A percentile compares a stretch with the other conserved stretches of the same genome.
Evolutionary conservation across 2,329 filamentous ascomycete species (phyloP).

Genomic region (Apiospora arundinis): DNA sequence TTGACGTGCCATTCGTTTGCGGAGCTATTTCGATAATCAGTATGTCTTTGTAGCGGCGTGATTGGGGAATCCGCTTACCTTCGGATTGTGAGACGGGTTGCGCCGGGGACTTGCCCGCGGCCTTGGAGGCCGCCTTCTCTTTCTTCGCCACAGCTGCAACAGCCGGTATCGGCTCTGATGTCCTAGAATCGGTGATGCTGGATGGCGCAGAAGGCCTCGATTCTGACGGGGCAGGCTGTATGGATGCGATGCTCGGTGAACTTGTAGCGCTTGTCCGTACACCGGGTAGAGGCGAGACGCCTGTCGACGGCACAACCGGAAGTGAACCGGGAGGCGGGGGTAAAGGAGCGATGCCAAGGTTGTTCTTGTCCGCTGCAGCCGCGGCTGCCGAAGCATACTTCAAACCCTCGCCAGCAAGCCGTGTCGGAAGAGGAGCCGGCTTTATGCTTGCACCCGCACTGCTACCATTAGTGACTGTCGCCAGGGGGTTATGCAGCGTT

Average conservation of each 20-base stretch:
- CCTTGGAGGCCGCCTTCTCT: constrained; percentile 47
- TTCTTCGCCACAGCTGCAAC: constrained; percentile 37
- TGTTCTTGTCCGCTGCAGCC: constrained; percentile 84
- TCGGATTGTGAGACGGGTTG: constrained; percentile 53
- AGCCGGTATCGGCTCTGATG: constrained; percentile 38
- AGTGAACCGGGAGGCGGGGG: constrained; percentile 81
- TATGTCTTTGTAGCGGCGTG: constrained; percentile 31
- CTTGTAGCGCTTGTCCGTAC: constrained; percentile 61
- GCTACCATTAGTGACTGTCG: constrained; percentile 64
- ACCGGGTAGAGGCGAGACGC: constrained; percentile 54
- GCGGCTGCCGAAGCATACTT: constrained; percentile 98
- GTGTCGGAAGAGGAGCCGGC: constrained; percentile 83
- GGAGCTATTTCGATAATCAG: constrained; percentile 37
- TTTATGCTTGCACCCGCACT: constrained; percentile 75
- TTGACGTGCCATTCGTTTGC: constrained; percentile 58
- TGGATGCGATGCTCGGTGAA: constrained; percentile 56
- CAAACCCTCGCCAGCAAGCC: constrained; percentile 85
- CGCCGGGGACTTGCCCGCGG: constrained; percentile 51
- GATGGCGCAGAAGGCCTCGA: constrained; percentile 33
- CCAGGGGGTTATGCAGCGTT: constrained; percentile 79
- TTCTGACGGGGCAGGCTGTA: constrained; percentile 51
- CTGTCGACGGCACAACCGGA: constrained; percentile 41
- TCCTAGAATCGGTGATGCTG: constrained; percentile 44
- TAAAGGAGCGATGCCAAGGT: constrained; percentile 89
- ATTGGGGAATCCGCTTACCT: constrained; percentile 42